Conservation (phyloP, 441 rosid species). For the Gossypium davidsonii region DNA sequence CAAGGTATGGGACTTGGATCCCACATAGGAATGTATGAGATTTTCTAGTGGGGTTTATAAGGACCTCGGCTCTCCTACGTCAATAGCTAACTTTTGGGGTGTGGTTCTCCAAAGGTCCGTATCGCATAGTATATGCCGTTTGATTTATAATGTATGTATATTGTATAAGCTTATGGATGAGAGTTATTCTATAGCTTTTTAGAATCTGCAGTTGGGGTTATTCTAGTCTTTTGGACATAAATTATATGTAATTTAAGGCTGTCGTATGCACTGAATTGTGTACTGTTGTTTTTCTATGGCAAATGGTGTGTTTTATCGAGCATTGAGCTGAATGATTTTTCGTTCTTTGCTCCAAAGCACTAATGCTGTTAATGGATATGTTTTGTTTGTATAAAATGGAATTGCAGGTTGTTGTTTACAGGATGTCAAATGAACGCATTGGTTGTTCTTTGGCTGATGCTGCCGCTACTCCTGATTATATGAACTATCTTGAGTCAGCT, state of each 20-base stretch:
- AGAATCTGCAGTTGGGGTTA: background rate
- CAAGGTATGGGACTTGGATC: background rate
- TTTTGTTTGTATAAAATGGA: constrained; percentile 9
- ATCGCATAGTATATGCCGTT: no score
- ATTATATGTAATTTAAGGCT: background rate
- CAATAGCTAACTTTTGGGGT: background rate
- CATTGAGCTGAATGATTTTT: background rate
- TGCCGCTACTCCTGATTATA: constrained; percentile 76
- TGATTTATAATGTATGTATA: background rate
- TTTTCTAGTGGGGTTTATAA: background rate
- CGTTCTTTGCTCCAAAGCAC: background rate
- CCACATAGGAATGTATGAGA: background rate
- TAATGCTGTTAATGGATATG: constrained; percentile 10
- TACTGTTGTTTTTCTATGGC: background rate
- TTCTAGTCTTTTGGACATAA: constrained; percentile 4
- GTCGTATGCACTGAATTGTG: background rate
- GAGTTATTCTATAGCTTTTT: background rate
- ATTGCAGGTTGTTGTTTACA: constrained; percentile 81
- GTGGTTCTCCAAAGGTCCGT: no score
- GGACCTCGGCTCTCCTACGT: background rate
- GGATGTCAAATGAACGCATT: constrained; percentile 83
- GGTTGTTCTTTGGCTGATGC: constrained; percentile 98
- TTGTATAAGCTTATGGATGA: background rate
- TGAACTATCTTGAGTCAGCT: constrained; percentile 70
- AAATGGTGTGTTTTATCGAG: background rate